Percentiles rank a stretch among this genome's conserved stretches.
These are phyloP conservation scores for Elasticomyces elasticus DNA, from an alignment of 495 filamentous ascomycete genomes.

Conservation along the genomic window DNA sequence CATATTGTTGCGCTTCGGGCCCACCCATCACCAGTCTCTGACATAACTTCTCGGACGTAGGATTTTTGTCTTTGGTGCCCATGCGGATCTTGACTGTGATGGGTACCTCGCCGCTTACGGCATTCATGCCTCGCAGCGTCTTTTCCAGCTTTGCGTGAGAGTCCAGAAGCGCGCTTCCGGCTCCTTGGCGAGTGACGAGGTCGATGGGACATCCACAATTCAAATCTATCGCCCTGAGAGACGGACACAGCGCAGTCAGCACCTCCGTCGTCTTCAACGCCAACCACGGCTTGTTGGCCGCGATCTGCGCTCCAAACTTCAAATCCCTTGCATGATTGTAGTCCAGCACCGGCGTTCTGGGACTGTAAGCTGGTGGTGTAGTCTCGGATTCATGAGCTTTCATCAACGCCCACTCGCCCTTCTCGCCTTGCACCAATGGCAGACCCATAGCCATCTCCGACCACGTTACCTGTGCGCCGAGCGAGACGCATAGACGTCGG, in stretches of 20 bases:
- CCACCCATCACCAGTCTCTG: slow-evolving; percentile 75
- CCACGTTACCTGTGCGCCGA: slow-evolving; percentile 89
- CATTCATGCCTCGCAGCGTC: slow-evolving; percentile 90
- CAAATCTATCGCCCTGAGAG: slow-evolving; percentile 79
- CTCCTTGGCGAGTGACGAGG: slow-evolving; percentile 72
- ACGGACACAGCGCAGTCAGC: slow-evolving; percentile 61
- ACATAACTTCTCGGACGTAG: slow-evolving; percentile 69
- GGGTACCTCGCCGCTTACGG: slow-evolving; percentile 74
- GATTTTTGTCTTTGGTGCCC: slow-evolving; percentile 69
- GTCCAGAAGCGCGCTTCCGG: slow-evolving; percentile 91
- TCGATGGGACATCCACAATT: slow-evolving; percentile 98
- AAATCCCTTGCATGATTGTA: slow-evolving; percentile 77
- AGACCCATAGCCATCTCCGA: slow-evolving; percentile 97
- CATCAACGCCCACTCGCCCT: slow-evolving; percentile 88
- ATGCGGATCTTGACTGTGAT: slow-evolving; percentile 91
- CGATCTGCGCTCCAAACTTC: slow-evolving; percentile 85
- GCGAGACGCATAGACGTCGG: slow-evolving; percentile 76
- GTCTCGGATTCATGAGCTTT: slow-evolving; percentile 78
- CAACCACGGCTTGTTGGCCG: slow-evolving; percentile 77
- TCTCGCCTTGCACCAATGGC: slow-evolving; percentile 81
- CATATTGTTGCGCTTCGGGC: slow-evolving; percentile 49
- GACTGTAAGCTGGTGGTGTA: slow-evolving; percentile 49
- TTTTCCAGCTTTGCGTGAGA: slow-evolving; percentile 72
- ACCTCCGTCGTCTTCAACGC: slow-evolving; percentile 80
- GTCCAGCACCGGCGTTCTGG: slow-evolving; percentile 46